Conservation (phyloP, 2,329 filamentous ascomycete genomes). For the Fusarium humuli region DNA sequence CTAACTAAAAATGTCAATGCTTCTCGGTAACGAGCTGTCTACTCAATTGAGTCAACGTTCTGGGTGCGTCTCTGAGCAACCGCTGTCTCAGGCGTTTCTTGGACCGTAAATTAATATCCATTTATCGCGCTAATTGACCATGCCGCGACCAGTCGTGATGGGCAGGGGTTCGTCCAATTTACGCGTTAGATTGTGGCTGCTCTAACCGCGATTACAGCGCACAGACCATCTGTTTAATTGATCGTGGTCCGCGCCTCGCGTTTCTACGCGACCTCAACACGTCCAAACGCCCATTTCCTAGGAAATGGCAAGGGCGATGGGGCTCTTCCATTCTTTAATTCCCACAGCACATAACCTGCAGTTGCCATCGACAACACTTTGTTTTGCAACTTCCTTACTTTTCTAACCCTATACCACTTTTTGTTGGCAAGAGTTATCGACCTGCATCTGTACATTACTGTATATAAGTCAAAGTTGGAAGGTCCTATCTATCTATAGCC, state of each 20-base stretch:
- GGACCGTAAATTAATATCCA: conserved; percentile 18
- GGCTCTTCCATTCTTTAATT: conserved; percentile 36
- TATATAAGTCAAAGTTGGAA: conserved; percentile 29
- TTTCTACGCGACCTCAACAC: conserved; percentile 48
- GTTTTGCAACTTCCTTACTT: conserved; percentile 34
- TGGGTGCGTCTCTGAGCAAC: conserved; percentile 24
- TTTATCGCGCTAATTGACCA: conserved; percentile 25
- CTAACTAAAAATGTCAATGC: conserved; percentile 1
- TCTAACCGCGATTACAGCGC: conserved; percentile 29
- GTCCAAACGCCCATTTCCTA: conserved; percentile 29
- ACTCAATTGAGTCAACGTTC: conserved; percentile 24
- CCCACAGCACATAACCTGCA: conserved; percentile 37
- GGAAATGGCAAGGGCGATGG: conserved; percentile 34
- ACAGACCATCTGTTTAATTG: conserved; percentile 49
- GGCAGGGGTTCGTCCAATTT: background rate
- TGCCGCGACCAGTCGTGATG: conserved; percentile 4
- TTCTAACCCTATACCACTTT: conserved; percentile 26
- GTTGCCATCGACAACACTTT: conserved; percentile 24
- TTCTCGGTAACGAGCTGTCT: conserved; percentile 27
- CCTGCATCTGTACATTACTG: conserved; percentile 23
- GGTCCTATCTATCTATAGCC: conserved; percentile 13
- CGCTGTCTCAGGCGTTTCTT: background rate
- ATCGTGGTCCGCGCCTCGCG: conserved; percentile 47
- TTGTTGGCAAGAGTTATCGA: conserved; percentile 40
- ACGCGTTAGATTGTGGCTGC: conserved; percentile 29